These are phyloP conservation scores for Skeletonema tropicum DNA, from an alignment of 108 stramenopile genomes.

Conservation along the genomic window DNA sequence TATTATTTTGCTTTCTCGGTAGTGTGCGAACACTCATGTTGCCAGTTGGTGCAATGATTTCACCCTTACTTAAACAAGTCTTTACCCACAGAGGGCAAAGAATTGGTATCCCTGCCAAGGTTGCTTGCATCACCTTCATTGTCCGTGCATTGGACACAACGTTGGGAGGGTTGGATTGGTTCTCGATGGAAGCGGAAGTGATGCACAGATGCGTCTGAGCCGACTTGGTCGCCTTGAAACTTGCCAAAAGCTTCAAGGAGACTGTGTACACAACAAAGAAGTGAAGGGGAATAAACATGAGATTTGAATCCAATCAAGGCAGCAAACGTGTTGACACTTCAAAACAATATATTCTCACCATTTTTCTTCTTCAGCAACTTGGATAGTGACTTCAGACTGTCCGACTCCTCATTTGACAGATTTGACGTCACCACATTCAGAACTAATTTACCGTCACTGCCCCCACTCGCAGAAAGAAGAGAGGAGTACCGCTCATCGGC, in stretches of 20 bases:
- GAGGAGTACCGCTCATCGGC: conserved; percentile 43
- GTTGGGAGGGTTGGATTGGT: conserved; percentile 15
- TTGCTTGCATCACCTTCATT: conserved; percentile 77
- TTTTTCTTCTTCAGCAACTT: conserved; percentile 44
- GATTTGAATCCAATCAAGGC: background rate
- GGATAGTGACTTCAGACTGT: conserved; percentile 43
- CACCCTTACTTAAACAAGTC: conserved; percentile 33
- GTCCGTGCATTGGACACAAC: conserved; percentile 58
- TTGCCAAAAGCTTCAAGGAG: conserved; percentile 57
- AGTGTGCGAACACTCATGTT: conserved; percentile 38
- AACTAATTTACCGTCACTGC: conserved; percentile 1
- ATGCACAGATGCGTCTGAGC: conserved; percentile 70
- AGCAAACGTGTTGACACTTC: background rate
- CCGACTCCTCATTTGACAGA: conserved; percentile 59
- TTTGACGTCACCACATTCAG: conserved; percentile 60
- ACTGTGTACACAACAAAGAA: conserved; percentile 28
- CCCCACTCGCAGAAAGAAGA: conserved; percentile 23
- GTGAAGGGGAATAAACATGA: background rate
- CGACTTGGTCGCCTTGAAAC: conserved; percentile 57
- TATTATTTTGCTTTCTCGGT: conserved; percentile 23
- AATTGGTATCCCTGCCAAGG: conserved; percentile 76
- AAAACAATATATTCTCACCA: conserved; percentile 34
- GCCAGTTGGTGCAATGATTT: conserved; percentile 33
- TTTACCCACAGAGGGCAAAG: conserved; percentile 72
- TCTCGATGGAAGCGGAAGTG: conserved; percentile 39